Base-by-base conservation (phyloP, 1,284 basidiomycete species). In the Papiliotrema laurentii region DNA sequence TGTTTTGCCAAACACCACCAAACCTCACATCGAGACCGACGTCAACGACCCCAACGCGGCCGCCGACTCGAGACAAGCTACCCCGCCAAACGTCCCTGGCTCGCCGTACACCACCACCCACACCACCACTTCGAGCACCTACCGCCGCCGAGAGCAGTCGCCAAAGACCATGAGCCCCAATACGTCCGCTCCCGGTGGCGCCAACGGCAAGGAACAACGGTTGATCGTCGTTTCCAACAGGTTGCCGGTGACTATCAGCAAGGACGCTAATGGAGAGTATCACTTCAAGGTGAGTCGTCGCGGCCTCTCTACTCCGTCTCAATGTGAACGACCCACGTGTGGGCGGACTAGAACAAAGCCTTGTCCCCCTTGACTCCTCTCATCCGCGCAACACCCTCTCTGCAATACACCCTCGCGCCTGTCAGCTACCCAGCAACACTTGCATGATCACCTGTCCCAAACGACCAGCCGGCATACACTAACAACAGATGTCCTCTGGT, bases 191-290 rank as follows among this genome's bases (percentile, higher is more conserved):
- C 14, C 22, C 34, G 30, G 5, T 28, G 34, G 22, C 18, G 45
- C 14, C 16, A 5, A 43, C 5, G 50, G 35, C 18, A 62, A 63
- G 28, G 64, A 68, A 57, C 80, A 79, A 51, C 85, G 90, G 57
- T 84, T 97, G 77, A 88, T 97, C 75, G 88, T 97, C 66, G 91
- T 97, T 66, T 90, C 89, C 46, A 97, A 97, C 75, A 84, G 93
- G 50, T 84, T 97, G 54, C 93, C 93, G 24, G 81, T 96, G 54
- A 93, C 90, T 38, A 93, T 94, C 66, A 86, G 77, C 67, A 91
- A 89, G 74, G 89, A 93, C 79, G 82, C 79, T 21, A 76, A 80
- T 43, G 90, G 90, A 66, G 84, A 92, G 71, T 96, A 92, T 74
- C 85, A 91, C 75, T 96, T 92, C 82, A 91, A 92, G 63, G 73